These are phyloP conservation scores for Codiaeum variegatum DNA, from an alignment of 441 rosid species.

Conservation along the genomic window DNA sequence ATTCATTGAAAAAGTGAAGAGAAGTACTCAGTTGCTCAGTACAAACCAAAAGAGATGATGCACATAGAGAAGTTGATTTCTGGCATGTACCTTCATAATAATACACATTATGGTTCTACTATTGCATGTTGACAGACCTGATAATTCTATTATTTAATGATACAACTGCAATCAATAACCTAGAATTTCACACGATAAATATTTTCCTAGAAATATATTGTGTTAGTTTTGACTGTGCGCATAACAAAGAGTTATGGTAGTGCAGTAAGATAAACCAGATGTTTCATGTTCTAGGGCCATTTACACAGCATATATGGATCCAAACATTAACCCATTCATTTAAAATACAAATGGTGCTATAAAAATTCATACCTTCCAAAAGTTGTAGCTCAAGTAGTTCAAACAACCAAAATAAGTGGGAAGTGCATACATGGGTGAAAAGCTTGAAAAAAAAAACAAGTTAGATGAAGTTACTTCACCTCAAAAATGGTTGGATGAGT, in stretches of 20 bases:
- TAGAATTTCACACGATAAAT: neutral
- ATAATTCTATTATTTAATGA: neutral
- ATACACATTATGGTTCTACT: neutral
- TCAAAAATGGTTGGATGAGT: conserved; percentile 68
- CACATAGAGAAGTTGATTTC: neutral
- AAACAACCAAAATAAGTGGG: conserved; percentile 6
- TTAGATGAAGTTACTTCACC: conserved; percentile 43
- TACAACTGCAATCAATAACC: neutral
- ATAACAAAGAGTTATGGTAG: neutral
- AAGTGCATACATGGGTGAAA: neutral
- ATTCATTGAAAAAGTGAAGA: neutral
- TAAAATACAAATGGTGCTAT: conserved; percentile 1
- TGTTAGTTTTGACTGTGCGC: neutral
- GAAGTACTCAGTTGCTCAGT: neutral
- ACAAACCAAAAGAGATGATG: neutral
- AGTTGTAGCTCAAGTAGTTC: conserved; percentile 11
- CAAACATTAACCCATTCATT: neutral
- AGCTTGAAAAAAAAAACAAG: neutral
- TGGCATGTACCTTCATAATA: neutral
- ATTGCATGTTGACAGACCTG: no score
- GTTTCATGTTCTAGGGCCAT: conserved; percentile 6
- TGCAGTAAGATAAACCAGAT: neutral
- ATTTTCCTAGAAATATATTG: neutral
- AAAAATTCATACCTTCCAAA: neutral
- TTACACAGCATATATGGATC: conserved; percentile 5